Base-by-base conservation (phyloP, 768 basidiomycete species). In the Tremella yokohamensis region DNA sequence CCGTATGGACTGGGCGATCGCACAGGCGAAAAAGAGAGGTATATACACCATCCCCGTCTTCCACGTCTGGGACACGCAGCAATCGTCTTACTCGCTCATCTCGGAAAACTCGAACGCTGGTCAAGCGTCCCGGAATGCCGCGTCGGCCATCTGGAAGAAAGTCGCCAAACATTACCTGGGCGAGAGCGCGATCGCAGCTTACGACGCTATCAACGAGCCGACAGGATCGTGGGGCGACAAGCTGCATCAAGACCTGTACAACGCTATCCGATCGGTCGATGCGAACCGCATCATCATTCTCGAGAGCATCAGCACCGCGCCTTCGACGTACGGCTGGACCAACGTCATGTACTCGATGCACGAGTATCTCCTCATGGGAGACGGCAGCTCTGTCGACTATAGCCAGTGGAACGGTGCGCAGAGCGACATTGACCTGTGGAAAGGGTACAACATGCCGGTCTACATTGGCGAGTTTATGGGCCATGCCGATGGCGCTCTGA, bases 391-490 rank as follows among this genome's bases (percentile, higher is more conserved):
- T 15, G 51, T 42, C 49, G 68, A 72, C 59, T 72, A 56, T 53
- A 34, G 29, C 29, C 52, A 54, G 19, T 58, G 60, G n/a, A 56
- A 56, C 38, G 40, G 39, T 6, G 29, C 29, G 29, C 29, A 34
- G 29, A 48, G 54, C 29, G 61, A 64, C 45, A 61, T 65, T 51
- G 49, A 58, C 56, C 48, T 18, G 13, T 72, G 62, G 56, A 62
- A 54, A 38, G 29, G 48, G 22, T 59, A 52, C 40, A 55, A 57
- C 53, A 64, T 72, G 52, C 70, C 70, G 12, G 60, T 50, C 39
- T 63, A 66, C 45, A 52, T 69, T n/a, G 70, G 70, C 34, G 70
- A 72, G 52, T 68, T 66, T 65, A 72, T 72, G 70, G 66, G 64
- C 19, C 56, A 61, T 38, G 58, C 58, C 44, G 47, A 52, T 6